These are phyloP conservation scores for Xylaria acuta DNA, from an alignment of 495 filamentous ascomycete species.

Conservation along the genomic window DNA sequence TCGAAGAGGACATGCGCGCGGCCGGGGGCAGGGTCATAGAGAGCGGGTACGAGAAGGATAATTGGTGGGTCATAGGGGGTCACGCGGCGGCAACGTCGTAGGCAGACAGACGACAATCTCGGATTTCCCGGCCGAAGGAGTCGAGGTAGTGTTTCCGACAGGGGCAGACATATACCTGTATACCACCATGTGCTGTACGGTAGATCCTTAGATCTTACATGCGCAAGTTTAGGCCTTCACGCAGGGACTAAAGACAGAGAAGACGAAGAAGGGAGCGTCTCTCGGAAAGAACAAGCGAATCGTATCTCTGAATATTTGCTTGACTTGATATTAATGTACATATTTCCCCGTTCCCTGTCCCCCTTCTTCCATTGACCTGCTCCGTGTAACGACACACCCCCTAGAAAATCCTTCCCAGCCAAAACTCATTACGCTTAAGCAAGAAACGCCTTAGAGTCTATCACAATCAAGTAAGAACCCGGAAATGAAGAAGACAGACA, in stretches of 20 bases:
- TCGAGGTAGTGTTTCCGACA: constrained; percentile 3
- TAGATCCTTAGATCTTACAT: constrained; percentile 21
- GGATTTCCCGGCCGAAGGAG: constrained; percentile 9
- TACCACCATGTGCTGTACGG: constrained; percentile 11
- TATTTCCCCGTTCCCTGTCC: background rate
- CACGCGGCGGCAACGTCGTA: constrained; percentile 14
- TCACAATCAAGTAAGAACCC: constrained; percentile 43
- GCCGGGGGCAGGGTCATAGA: constrained; percentile 80
- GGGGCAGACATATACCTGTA: background rate
- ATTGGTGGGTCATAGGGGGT: constrained; percentile 81
- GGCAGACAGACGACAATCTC: background rate
- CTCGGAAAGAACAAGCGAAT: constrained; percentile 25
- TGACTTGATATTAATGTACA: constrained; percentile 23
- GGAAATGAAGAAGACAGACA: background rate
- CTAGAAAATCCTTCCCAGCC: constrained; percentile 3
- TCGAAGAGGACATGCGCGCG: constrained; percentile 77
- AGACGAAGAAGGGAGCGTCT: constrained; percentile 27
- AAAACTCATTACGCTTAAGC: constrained; percentile 26
- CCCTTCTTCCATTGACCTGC: background rate
- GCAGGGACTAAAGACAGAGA: constrained; percentile 25
- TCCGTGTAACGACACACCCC: constrained; percentile 22
- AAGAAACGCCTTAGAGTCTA: constrained; percentile 46
- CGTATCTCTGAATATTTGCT: constrained; percentile 7
- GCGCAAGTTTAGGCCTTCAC: constrained; percentile 27
- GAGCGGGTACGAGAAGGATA: constrained; percentile 94